Evolutionary conservation across 805 yeast genomes (phyloP).

Genomic region (Yarrowia yakushimensis): DNA sequence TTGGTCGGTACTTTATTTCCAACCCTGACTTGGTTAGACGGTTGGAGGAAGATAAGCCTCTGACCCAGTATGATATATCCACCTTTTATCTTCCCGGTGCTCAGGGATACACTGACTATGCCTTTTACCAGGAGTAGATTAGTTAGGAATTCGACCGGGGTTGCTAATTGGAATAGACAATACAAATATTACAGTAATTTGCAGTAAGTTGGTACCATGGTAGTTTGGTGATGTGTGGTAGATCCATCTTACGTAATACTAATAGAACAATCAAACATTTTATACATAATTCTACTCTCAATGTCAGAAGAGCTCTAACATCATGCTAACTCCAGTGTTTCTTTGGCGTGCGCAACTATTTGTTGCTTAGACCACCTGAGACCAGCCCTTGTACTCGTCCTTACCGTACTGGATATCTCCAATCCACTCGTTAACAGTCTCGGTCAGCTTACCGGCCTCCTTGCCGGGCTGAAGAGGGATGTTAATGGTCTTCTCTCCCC

Average conservation of each 20-base stretch:
- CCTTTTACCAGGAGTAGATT: not conserved
- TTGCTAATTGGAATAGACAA: too few relatives aligned
- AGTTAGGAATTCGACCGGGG: too few relatives aligned
- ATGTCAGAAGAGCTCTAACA: too few relatives aligned
- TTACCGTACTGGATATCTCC: slow-evolving; percentile 86
- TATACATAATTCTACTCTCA: not conserved
- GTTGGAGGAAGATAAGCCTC: not conserved
- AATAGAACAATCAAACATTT: not conserved
- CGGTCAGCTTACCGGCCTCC: slow-evolving; percentile 62
- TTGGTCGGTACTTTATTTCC: not conserved
- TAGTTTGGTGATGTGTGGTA: too few relatives aligned
- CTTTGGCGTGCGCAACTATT: too few relatives aligned
- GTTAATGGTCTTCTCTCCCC: slow-evolving; percentile 63
- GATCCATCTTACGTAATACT: too few relatives aligned
- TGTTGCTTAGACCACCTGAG: slow-evolving; percentile 24
- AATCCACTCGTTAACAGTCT: slow-evolving; percentile 78
- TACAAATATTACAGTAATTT: too few relatives aligned
- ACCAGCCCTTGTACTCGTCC: slow-evolving; percentile 51
- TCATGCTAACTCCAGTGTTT: too few relatives aligned
- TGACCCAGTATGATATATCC: not conserved
- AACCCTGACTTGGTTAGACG: not conserved
- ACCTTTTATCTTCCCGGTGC: not conserved
- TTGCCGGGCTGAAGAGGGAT: slow-evolving; percentile 82
- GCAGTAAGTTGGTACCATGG: too few relatives aligned
- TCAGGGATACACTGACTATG: not conserved